Base-by-base conservation (phyloP, 331 rosid genomes). In the Spiraea crenata region DNA sequence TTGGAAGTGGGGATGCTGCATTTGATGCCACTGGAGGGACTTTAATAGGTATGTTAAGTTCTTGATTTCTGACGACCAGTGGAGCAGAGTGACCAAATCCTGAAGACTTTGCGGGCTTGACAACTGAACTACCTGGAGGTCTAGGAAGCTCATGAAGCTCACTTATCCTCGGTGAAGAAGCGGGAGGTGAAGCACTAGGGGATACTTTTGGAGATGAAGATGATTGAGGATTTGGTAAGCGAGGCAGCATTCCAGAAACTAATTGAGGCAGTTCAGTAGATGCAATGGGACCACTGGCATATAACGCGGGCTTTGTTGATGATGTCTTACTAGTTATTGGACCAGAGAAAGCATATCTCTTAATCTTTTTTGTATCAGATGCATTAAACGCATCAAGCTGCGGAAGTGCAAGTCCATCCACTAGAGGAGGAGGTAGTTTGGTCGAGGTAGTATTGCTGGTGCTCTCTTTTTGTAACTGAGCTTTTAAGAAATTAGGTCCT, bases 71-170 rank as follows among this genome's bases (percentile, higher is more conserved):
- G 38, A 69, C 85, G 56, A 31, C 69, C 81, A 87, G 70, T 6
- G 97, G 93, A 67, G 96, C 96, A 72, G 97, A 91, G 81, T 91
- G 96, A 50, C 91, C 85, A 45, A 80, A 78, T 64, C 75, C 69
- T 31, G 80, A 79, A 73, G 85, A 78, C 71, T 81, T 89, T 50
- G 79, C 65, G 52, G 82, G 61, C 69, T 86, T 92, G 58, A 73
- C 61, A 60, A 77, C 71, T 47, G 58, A 85, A 72, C 71, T 81
- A 67, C 81, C 87, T n/a, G 97, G 97, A 13, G 97, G 97, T 76
- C 97, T 87, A 57, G 97, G 97, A 84, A 92, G 97, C 85, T 89
- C 97, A 41, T 92, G 96, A 77, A 92, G 90, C 82, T 92, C 97
- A 71, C 93, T 92, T 80, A 89, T 92, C 85, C 80, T 82, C 10